Percentiles rank a stretch among this genome's conserved stretches.
Conservation (phyloP, 164 flowering plant species). For the Hamamelis virginiana region DNA sequence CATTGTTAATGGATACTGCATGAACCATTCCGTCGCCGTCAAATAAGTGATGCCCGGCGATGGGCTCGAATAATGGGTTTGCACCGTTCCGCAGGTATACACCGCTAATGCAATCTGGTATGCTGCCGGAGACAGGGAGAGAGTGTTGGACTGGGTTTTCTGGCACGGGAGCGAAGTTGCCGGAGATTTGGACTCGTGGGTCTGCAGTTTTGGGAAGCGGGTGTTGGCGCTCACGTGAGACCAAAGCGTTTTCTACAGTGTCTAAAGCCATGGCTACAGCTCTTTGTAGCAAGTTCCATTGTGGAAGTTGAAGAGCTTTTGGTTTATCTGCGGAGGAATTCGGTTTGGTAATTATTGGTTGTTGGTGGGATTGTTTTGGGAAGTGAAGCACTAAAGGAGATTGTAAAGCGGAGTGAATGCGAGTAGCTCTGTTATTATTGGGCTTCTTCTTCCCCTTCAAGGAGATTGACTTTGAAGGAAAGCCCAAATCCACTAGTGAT, state of each 20-base stretch:
- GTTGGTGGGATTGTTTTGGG: constrained; percentile 25
- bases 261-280: constrained; percentile 60
- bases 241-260: constrained; percentile 43
- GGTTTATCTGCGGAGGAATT: neutral
- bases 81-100: constrained; percentile 90
- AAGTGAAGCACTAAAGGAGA: constrained; percentile 34
- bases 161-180: constrained; percentile 78
- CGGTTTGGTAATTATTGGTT: neutral
- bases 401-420: constrained; percentile 27
- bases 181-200: constrained; percentile 71
- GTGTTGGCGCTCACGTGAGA: constrained; percentile 37
- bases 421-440: constrained; percentile 11
- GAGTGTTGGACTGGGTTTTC: constrained; percentile 52
- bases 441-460: neutral
- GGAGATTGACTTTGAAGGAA: neutral
- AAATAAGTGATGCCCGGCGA: constrained; percentile 85
- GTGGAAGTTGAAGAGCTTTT: constrained; percentile 8
- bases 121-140: constrained; percentile 53
- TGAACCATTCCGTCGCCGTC: constrained; percentile 98
- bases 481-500: constrained; percentile 1
- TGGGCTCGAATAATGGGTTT: constrained; percentile 71
- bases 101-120: constrained; percentile 67
- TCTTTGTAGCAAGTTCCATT: constrained; percentile 60
- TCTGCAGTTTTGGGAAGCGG: constrained; percentile 82
- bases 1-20: constrained; percentile 50